phyloP scores from a whole-genome alignment of 2,329 filamentous ascomycete genomes.

The Xylariaceae sp. region DNA sequence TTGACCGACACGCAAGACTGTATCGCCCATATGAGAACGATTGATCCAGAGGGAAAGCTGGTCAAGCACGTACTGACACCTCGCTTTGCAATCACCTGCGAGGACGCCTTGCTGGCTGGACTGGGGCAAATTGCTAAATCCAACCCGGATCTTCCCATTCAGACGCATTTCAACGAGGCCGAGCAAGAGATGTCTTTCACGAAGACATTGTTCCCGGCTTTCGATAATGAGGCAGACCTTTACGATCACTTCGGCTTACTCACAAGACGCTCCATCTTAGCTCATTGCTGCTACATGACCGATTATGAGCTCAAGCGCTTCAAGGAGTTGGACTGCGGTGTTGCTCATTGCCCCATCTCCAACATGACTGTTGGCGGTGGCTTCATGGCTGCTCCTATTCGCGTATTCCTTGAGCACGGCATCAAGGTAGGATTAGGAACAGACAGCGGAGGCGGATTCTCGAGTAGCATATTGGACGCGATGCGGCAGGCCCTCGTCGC shows the following conservation, averaged over 20 bases:
- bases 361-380: slow-evolving; percentile 60
- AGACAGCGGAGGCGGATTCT: slow-evolving; percentile 59
- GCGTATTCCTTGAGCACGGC: slow-evolving; percentile 50
- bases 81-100: slow-evolving; percentile 58
- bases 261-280: slow-evolving; percentile 52
- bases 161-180: slow-evolving; percentile 65
- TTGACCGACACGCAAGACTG: slow-evolving; percentile 45
- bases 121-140: slow-evolving; percentile 48
- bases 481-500: slow-evolving; percentile 56
- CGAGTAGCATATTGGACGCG: slow-evolving; percentile 52
- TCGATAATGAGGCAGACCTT: slow-evolving; percentile 53
- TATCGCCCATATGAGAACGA: slow-evolving; percentile 41
- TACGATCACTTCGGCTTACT: slow-evolving; percentile 54
- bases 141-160: slow-evolving; percentile 50
- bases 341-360: slow-evolving; percentile 60
- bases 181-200: slow-evolving; percentile 55
- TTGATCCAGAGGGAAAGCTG: slow-evolving; percentile 42
- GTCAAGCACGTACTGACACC: slow-evolving; percentile 51
- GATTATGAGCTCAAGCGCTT: slow-evolving; percentile 50
- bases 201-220: slow-evolving; percentile 49
- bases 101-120: slow-evolving; percentile 46
- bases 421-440: slow-evolving; percentile 65
- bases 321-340: slow-evolving; percentile 45
- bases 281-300: slow-evolving; percentile 60
- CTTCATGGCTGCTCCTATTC: slow-evolving; percentile 57